phyloP scores from a whole-genome alignment of 345 rosid species.

The Brassica napus region Da-Ae NC_063439.1:26880501-26881000 shows the following conservation, averaged over 20 bases:
- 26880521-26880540: too few relatives aligned
- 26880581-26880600: too few relatives aligned
- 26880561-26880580: too few relatives aligned
- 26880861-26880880: neutral
- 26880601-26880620: conserved; percentile 4
- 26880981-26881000: too few relatives aligned
- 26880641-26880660: conserved; percentile 37
- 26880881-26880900: too few relatives aligned
- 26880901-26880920: too few relatives aligned
- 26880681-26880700: conserved; percentile 37
- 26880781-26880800: neutral
- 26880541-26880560: too few relatives aligned
- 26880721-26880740: neutral
- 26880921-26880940: too few relatives aligned
- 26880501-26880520: too few relatives aligned
- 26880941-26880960: too few relatives aligned
- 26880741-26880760: conserved; percentile 3
- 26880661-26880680: conserved; percentile 39
- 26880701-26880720: neutral
- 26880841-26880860: neutral
- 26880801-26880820: conserved; percentile 1
- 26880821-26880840: neutral
- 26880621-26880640: conserved; percentile 23
- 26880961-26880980: too few relatives aligned
- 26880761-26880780: neutral